Evolutionary conservation across 2,329 filamentous ascomycete genomes (phyloP), one percentile per base, ranked within the genome.

Genomic region (Pezicula carpinea): DNA sequence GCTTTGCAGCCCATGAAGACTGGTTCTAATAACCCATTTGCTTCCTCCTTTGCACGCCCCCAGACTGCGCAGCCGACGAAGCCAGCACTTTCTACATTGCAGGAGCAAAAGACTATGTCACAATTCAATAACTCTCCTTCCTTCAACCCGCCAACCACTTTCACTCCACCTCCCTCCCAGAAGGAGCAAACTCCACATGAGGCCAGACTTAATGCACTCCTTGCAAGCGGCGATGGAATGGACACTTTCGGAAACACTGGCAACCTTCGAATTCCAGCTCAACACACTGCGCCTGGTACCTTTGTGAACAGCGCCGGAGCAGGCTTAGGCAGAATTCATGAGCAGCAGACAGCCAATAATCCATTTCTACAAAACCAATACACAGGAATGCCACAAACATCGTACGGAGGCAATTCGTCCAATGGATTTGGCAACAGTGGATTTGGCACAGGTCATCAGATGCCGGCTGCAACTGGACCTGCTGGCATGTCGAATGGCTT

Each of bases 211-310:
- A 97, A 97, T 64, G 80, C 87, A 1, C 80, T 99, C 29, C 80
- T 99, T 38, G 80, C 90, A 3, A 82, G 79, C 19, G 91, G 93
- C 54, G 93, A 99, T 48, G 93, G 93, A 19, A 87, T 95, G 74
- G 93, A 99, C 64, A 99, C 93, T 0, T 99, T 95, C 65, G 93
- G 93, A 55, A 99, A 99, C 66, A 89, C 89, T n/a, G 93, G 93
- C 56, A 89, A 97, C 54, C 76, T 96, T 39, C 90, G 93, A 67
- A 95, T 99, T 54, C 93, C 93, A 1, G 84, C 93, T 2, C 93
- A 99, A 65, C 93, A 99, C 67, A 99, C 93, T 0, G 90, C 93
- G 1, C 93, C 93, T 0, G 93, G 92, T 21, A 95, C 88, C 0
- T 99, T 97, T 65, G 85, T 99, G 70, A 99, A 99, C 70, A 95